Evolutionary conservation across 352 stramenopile species (phyloP), one percentile per base, ranked within the genome.

Genomic region (Pythium pyrilobum): DNA sequence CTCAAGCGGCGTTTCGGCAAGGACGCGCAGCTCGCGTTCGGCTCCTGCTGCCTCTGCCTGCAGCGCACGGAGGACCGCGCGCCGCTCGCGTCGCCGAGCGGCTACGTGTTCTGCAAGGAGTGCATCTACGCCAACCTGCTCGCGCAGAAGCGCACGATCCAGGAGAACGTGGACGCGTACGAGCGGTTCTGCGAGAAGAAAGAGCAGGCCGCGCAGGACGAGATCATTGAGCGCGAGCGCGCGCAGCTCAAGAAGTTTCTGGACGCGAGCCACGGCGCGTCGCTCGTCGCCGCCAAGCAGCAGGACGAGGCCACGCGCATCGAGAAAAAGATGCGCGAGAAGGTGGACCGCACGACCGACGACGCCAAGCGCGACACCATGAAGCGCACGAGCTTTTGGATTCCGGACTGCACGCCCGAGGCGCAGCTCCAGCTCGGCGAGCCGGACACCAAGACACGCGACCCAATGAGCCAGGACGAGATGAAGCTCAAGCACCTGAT

Each of bases 401-500:
- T 95, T 52, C 84, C 84, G 3, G 84, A 90, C 43, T 89, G 79
- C 59, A 91, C 84, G 13, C 84, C 84, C 5, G 70, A 51, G 40
- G 68, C 79, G 20, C 72, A 87, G 28, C 53, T 31, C 7, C 77
- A 56, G 24, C 56, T 91, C 38, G 66, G 65, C 23, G 72, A 76
- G 21, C 84, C 84, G 0, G 81, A 92, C 59, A 77, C 66, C 6
- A 84, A 84, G 61, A 92, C 84, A 1, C 67, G 72, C 34, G 84
- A 95, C 46, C 84, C 84, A 15, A 95, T 95, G 84, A 88, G 78
- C 68, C 62, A 81, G 16, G 77, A 89, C 13, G 66, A 79, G 45
- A 78, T 95, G 66, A 92, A 91, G 63, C 74, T 92, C 56, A 95
- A 95, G 55, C 80, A 95, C 52, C 59, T 95, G 25, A 89, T 95